Percentiles rank a stretch among this genome's conserved stretches.
phyloP scores from a whole-genome alignment of 2,329 filamentous ascomycete genomes.

The Trichoderma breve region DNA sequence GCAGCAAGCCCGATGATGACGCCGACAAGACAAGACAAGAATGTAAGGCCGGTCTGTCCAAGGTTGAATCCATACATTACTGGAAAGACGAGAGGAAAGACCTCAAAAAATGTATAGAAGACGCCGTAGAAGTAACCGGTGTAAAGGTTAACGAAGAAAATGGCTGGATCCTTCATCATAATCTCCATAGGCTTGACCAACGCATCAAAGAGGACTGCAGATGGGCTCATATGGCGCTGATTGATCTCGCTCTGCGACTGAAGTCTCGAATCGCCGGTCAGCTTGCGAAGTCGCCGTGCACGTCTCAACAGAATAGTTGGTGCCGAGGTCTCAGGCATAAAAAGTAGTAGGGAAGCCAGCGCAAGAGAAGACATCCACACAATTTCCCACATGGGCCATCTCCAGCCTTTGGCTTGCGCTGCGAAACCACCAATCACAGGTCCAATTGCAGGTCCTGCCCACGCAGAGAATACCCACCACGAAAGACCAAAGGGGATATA shows the following conservation, averaged over 20 bases:
- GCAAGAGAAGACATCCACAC: slow-evolving; percentile 53
- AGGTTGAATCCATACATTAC: slow-evolving; percentile 42
- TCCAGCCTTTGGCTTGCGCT: slow-evolving; percentile 51
- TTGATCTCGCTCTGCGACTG: slow-evolving; percentile 27
- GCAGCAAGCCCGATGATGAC: slow-evolving; percentile 54
- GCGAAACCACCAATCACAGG: slow-evolving; percentile 37
- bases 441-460: slow-evolving; percentile 50
- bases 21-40: slow-evolving; percentile 57
- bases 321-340: slow-evolving; percentile 56
- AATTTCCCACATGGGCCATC: slow-evolving; percentile 58
- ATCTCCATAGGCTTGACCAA: slow-evolving; percentile 33
- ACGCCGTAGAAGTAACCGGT: slow-evolving; percentile 49
- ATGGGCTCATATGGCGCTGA: slow-evolving; percentile 24
- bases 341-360: slow-evolving; percentile 52
- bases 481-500: slow-evolving; percentile 57
- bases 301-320: slow-evolving; percentile 55
- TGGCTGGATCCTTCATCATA: slow-evolving; percentile 36
- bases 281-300: slow-evolving; percentile 48
- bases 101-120: slow-evolving; percentile 59
- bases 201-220: slow-evolving; percentile 24
- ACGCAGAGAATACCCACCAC: slow-evolving; percentile 56
- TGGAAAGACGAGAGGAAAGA: slow-evolving; percentile 56
- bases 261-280: slow-evolving; percentile 22
- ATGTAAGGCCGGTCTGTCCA: slow-evolving; percentile 60
- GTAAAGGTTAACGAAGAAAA: slow-evolving; percentile 39